Percentiles rank a stretch among this genome's conserved stretches.
Evolutionary conservation across 2,329 filamentous ascomycete species (phyloP).

Genomic region (Ascochyta clinopodiicola): DNA sequence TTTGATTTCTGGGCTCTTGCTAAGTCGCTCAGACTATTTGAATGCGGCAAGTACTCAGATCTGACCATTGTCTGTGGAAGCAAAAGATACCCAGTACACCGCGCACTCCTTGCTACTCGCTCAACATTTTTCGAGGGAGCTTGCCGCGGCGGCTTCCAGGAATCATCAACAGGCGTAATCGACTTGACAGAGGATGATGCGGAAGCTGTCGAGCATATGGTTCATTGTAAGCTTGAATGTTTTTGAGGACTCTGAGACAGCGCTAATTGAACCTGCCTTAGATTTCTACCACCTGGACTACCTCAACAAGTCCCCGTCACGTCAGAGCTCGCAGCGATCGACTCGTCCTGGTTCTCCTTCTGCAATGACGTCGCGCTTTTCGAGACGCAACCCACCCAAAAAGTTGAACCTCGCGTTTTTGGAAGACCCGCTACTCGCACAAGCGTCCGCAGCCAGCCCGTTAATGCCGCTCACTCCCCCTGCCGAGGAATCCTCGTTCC

Average conservation of each 20-base stretch:
- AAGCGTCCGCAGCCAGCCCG: constrained; percentile 32
- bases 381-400: constrained; percentile 25
- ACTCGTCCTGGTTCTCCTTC: constrained; percentile 29
- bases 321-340: constrained; percentile 39
- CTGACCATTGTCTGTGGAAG: constrained; percentile 56
- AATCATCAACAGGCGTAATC: constrained; percentile 47
- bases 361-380: constrained; percentile 21
- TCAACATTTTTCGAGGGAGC: constrained; percentile 56
- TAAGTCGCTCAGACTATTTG: constrained; percentile 47
- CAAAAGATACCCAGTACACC: constrained; percentile 56
- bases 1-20: constrained; percentile 15
- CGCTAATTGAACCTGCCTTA: constrained; percentile 31
- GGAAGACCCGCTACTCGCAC: constrained; percentile 50
- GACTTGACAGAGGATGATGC: constrained; percentile 51
- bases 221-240: constrained; percentile 45
- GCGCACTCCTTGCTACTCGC: constrained; percentile 56
- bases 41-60: constrained; percentile 54
- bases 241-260: constrained; percentile 2
- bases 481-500: constrained; percentile 31
- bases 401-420: constrained; percentile 43
- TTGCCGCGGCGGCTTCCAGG: constrained; percentile 47
- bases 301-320: constrained; percentile 41
- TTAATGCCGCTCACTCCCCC: constrained; percentile 36
- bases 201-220: constrained; percentile 51
- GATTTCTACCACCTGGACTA: constrained; percentile 53